phyloP scores from a whole-genome alignment of 768 basidiomycete genomes.

The Panus rudis region DNA sequence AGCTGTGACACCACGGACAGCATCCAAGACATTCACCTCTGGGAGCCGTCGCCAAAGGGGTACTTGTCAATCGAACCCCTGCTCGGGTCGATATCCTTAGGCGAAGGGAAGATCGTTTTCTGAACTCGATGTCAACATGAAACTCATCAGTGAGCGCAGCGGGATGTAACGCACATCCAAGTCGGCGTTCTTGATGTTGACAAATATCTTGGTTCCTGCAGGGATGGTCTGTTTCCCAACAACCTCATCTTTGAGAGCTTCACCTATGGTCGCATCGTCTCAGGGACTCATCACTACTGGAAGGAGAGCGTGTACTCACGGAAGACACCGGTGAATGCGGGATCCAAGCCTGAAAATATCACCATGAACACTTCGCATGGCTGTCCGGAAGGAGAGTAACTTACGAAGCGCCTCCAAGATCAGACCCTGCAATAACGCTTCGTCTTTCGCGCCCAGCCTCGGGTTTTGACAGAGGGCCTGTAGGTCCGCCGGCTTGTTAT shows the following conservation, averaged over 20 bases:
- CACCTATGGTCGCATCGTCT: slow-evolving; percentile 26
- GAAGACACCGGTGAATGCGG: slow-evolving; percentile 63
- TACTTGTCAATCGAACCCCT: slow-evolving; percentile 39
- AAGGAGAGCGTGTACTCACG: slow-evolving; percentile 33
- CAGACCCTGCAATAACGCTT: slow-evolving; percentile 47
- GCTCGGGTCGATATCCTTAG: slow-evolving; percentile 35
- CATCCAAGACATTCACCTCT: slow-evolving; percentile 25
- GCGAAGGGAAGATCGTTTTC: slow-evolving; percentile 41
- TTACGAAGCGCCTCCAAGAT: slow-evolving; percentile 64
- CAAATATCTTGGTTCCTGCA: slow-evolving; percentile 50
- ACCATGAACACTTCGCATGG: slow-evolving; percentile 6
- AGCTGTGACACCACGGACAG: slow-evolving; percentile 23
- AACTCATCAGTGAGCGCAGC: background rate
- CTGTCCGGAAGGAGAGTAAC: slow-evolving; percentile 21
- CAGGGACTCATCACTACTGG: background rate
- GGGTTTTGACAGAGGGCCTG: slow-evolving; percentile 9
- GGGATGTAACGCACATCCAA: slow-evolving; percentile 41
- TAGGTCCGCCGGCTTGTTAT: slow-evolving; percentile 26
- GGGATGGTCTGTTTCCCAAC: slow-evolving; percentile 36
- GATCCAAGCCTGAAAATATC: slow-evolving; percentile 50
- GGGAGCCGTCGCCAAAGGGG: slow-evolving; percentile 42
- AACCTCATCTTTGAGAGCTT: slow-evolving; percentile 38
- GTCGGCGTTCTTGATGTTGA: slow-evolving; percentile 53
- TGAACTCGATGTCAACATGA: slow-evolving; percentile 5
- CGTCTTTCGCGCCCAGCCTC: slow-evolving; percentile 26